Evolutionary conservation across 768 basidiomycete species (phyloP), one percentile per base, ranked within the genome.

Genomic region (Suillus americanus): DNA sequence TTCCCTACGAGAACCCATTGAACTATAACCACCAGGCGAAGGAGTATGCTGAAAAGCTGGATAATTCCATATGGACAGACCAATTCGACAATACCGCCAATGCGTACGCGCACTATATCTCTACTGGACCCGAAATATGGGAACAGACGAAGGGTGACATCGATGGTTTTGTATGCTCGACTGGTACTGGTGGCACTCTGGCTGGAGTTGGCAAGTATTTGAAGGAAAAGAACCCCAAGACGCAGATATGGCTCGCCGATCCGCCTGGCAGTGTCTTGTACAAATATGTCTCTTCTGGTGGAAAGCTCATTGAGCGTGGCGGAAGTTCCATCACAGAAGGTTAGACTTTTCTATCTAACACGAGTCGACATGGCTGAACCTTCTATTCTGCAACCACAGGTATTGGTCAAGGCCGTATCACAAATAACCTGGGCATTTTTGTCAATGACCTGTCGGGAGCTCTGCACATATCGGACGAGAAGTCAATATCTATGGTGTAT

Each of bases 11-110:
- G 71, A 89, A 99, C 77, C 95, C 96, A 6, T 76, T 83, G 65
- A 99, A 99, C 80, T 99, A 98, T 82, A 99, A 99, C 76, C 97
- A 99, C 79, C 95, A 96, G 79, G 97, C 97, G 33, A 88, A 89
- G 54, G 92, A 95, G 68, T 92, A 89, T 66, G 97, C 97, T 41
- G 83, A 85, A 46, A 78, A 80, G 18, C 75, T 89, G 28, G 79
- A 82, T 2, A 97, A 97, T 73, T 89, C 94, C 12, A 86, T 98
- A 63, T 99, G 97, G 97, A 98, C 94, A 9, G 86, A 99, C 80
- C 97, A 99, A 77, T 99, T 99, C 72, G 97, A 99, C 79, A 99
- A 99, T 78, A 87, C 83, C 30, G 94, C 97, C 23, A 99, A 99
- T 74, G 87, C 96, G 18, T 70, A 88, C 25, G 90, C 89, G 23